A percentile compares a stretch with the other conserved stretches of the same genome.
Conservation (phyloP, 2,329 filamentous ascomycete genomes). For the Trichophyton benhamiae region DNA sequence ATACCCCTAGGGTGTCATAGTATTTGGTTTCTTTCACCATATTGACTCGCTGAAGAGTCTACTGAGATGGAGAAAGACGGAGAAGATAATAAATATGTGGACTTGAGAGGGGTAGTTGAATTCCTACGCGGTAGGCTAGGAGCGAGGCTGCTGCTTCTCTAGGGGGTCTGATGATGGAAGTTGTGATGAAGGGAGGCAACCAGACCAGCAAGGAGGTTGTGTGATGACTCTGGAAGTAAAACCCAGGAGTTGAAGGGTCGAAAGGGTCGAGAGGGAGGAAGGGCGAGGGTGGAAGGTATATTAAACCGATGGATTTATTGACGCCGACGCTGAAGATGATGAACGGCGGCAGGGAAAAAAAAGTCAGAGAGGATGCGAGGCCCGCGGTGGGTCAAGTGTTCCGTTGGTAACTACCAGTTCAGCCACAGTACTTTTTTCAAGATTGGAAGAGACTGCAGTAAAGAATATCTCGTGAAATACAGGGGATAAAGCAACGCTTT, state of each 20-base stretch:
- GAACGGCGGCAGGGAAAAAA: background rate
- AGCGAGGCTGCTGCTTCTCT: background rate
- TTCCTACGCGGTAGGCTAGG: background rate
- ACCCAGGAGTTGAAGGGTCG: background rate
- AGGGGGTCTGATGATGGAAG: background rate
- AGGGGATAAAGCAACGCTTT: background rate
- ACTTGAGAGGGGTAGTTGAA: background rate
- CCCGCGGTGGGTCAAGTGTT: slow-evolving; percentile 3
- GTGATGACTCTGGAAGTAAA: background rate
- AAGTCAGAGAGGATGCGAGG: slow-evolving; percentile 1
- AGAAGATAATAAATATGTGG: slow-evolving; percentile 4
- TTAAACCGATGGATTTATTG: background rate
- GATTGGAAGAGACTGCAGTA: background rate
- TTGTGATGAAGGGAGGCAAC: background rate
- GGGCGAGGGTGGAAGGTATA: slow-evolving; percentile 2
- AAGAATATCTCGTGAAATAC: background rate
- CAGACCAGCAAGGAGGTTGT: background rate
- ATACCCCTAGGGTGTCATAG: slow-evolving; percentile 38
- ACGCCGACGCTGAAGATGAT: background rate
- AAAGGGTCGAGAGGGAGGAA: slow-evolving; percentile 4
- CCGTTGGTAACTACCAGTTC: background rate
- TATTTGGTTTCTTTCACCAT: slow-evolving; percentile 42
- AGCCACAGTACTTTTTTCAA: background rate
- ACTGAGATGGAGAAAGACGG: slow-evolving; percentile 12
- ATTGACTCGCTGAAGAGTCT: slow-evolving; percentile 20